Conservation (phyloP, 2,329 filamentous ascomycete genomes). For the Aureobasidium sp. region DNA sequence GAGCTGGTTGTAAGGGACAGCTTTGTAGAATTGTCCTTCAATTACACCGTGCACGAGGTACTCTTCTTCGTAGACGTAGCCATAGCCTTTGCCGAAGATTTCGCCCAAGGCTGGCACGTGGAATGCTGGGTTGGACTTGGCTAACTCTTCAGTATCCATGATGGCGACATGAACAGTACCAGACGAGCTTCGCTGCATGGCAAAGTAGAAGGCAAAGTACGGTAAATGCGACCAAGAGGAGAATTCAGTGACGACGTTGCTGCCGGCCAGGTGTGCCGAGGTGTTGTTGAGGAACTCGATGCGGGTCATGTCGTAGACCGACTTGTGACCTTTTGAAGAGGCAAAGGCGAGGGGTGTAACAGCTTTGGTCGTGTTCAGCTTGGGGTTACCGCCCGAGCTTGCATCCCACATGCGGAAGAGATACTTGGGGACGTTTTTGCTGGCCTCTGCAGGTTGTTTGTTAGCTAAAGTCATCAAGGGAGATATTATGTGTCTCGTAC, state of each 20-base stretch:
- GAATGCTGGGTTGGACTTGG: background rate
- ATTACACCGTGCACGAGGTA: slow-evolving; percentile 2
- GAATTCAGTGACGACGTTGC: background rate
- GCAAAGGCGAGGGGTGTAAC: background rate
- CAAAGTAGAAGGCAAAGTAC: background rate
- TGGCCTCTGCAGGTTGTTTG: background rate
- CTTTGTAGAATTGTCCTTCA: background rate
- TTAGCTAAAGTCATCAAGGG: background rate
- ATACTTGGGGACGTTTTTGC: slow-evolving; percentile 4
- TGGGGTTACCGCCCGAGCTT: background rate
- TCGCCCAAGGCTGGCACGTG: background rate
- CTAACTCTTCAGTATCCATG: slow-evolving; percentile 2
- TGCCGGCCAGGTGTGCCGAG: background rate
- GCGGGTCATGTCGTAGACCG: slow-evolving; percentile 5
- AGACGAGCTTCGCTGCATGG: background rate
- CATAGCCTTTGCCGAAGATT: background rate
- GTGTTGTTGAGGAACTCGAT: background rate
- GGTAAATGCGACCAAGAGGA: slow-evolving; percentile 7
- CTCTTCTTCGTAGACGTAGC: background rate
- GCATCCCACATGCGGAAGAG: slow-evolving; percentile 5
- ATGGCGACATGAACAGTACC: background rate
- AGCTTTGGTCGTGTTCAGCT: background rate
- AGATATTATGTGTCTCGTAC: background rate
- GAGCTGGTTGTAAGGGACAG: background rate
- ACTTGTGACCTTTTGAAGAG: background rate